phyloP scores from a whole-genome alignment of 768 basidiomycete species.

The Phlebiopsis gigantea region DNA sequence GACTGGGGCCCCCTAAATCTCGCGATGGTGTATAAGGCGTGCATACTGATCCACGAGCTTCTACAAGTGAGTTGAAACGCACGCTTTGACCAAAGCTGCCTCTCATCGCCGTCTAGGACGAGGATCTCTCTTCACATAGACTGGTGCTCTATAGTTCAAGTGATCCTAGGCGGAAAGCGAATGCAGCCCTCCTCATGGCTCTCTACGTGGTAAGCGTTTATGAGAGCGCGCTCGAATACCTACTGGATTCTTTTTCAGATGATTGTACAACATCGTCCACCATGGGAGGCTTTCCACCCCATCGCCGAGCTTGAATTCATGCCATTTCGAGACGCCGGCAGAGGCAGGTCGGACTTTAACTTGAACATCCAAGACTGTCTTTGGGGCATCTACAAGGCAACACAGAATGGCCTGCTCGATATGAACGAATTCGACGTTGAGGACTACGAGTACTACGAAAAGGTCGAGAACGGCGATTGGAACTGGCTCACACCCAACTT shows the following conservation, averaged over 20 bases:
- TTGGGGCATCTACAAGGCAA: constrained; percentile 84
- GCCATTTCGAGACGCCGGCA: constrained; percentile 94
- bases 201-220: constrained; percentile 74
- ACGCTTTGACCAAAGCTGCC: not conserved
- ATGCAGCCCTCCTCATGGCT: constrained; percentile 91
- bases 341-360: constrained; percentile 88
- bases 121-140: constrained; percentile 63
- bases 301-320: constrained; percentile 90
- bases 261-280: constrained; percentile 85
- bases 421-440: constrained; percentile 91
- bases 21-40: constrained; percentile 90
- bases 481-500: constrained; percentile 92
- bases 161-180: constrained; percentile 84
- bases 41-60: constrained; percentile 86
- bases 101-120: constrained; percentile 46
- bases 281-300: constrained; percentile 94
- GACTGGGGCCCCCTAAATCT: constrained; percentile 93
- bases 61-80: constrained; percentile 51
- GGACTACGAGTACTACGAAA: constrained; percentile 93
- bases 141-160: constrained; percentile 85
- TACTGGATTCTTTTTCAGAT: constrained; percentile 43
- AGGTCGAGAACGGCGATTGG: constrained; percentile 94
- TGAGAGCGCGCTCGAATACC: not conserved
- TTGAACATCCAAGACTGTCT: constrained; percentile 90
- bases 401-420: constrained; percentile 89